phyloP scores from a whole-genome alignment of 2,329 filamentous ascomycete species.

The Rutstroemia sp. region DNA sequence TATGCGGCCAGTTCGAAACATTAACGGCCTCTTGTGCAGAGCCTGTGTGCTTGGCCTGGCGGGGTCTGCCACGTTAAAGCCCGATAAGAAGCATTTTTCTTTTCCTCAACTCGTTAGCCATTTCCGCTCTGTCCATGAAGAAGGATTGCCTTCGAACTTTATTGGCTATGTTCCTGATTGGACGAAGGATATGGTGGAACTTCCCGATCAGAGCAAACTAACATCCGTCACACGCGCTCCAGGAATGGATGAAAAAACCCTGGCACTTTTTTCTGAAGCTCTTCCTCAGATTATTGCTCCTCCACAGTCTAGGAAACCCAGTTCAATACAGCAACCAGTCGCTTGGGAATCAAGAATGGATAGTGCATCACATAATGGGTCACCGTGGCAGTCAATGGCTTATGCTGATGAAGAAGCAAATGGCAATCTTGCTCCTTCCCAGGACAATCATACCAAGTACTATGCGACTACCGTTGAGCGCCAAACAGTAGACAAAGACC shows the following conservation, averaged over 20 bases:
- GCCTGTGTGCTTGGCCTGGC: slow-evolving; percentile 37
- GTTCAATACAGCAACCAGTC: neutral
- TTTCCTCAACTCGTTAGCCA: slow-evolving; percentile 53
- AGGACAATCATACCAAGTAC: slow-evolving; percentile 28
- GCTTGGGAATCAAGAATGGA: slow-evolving; percentile 6
- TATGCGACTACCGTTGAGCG: slow-evolving; percentile 16
- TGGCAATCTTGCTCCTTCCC: slow-evolving; percentile 22
- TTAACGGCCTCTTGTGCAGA: slow-evolving; percentile 49
- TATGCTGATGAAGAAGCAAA: slow-evolving; percentile 9
- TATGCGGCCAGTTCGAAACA: slow-evolving; percentile 47
- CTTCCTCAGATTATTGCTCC: slow-evolving; percentile 37
- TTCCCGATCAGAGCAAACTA: slow-evolving; percentile 45
- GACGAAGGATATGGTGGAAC: slow-evolving; percentile 53
- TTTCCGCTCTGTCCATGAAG: slow-evolving; percentile 38
- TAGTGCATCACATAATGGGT: neutral
- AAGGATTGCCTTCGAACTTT: slow-evolving; percentile 21
- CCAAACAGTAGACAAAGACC: slow-evolving; percentile 10
- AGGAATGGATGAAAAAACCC: slow-evolving; percentile 50
- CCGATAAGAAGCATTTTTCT: slow-evolving; percentile 38
- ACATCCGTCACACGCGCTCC: slow-evolving; percentile 40
- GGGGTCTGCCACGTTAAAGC: slow-evolving; percentile 20
- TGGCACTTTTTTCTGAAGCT: slow-evolving; percentile 42
- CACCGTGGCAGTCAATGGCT: neutral
- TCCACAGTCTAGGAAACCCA: neutral
- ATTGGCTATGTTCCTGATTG: slow-evolving; percentile 39